These are phyloP conservation scores for Geotrichum ghanense DNA, from an alignment of 805 yeast species.

Conservation along the genomic window DNA sequence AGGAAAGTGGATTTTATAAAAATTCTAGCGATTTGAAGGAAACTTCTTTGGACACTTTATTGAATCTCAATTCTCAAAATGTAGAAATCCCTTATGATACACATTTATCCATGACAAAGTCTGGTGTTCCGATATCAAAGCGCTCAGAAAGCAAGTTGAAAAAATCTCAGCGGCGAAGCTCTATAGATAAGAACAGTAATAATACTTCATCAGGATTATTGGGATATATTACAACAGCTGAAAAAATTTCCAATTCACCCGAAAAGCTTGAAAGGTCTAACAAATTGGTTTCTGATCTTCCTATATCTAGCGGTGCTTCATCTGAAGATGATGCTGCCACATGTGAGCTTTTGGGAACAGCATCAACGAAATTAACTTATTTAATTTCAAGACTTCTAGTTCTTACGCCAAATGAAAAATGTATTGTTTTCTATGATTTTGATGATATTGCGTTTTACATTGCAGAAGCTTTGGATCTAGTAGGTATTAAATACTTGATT, in stretches of 20 bases:
- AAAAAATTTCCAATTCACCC: neutral
- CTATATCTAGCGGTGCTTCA: neutral
- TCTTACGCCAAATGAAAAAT: slow-evolving; percentile 38
- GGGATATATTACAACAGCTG: neutral
- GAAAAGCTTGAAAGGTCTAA: neutral
- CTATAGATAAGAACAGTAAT: neutral
- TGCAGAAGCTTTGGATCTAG: slow-evolving; percentile 49
- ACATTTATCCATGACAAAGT: neutral
- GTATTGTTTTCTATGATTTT: slow-evolving; percentile 53
- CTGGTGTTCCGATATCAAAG: slow-evolving; percentile 3
- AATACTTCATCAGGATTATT: neutral
- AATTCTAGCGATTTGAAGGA: slow-evolving; percentile 9
- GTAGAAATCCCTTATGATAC: too few relatives aligned
- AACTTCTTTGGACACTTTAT: neutral
- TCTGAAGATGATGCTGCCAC: neutral
- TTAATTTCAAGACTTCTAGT: slow-evolving; percentile 42
- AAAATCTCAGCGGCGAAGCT: neutral
- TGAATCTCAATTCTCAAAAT: neutral
- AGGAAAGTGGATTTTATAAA: slow-evolving; percentile 14
- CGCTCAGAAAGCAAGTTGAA: slow-evolving; percentile 9
- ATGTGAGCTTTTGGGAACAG: slow-evolving; percentile 34
- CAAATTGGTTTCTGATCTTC: neutral
- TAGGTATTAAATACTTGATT: slow-evolving; percentile 49
- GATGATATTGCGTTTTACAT: slow-evolving; percentile 62
- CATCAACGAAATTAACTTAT: slow-evolving; percentile 54